A percentile compares a stretch with the other conserved stretches of the same genome.
Conservation (phyloP, 2,329 filamentous ascomycete genomes). For the Diaporthe sp. region DNA sequence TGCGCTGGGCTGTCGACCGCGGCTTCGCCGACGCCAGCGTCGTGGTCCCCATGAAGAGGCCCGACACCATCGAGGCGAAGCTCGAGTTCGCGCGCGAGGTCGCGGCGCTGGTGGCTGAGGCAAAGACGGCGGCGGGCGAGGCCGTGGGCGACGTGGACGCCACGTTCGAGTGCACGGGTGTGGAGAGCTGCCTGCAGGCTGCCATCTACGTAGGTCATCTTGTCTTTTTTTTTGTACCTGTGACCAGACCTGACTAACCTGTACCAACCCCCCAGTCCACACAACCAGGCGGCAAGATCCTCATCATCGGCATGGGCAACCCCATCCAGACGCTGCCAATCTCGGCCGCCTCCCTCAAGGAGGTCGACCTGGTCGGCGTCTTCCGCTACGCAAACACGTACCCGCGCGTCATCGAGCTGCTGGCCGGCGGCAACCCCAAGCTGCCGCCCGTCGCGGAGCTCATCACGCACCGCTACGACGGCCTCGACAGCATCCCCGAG, state of each 20-base stretch:
- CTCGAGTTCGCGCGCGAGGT: conserved; percentile 65
- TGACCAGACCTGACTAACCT: not conserved
- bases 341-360: conserved; percentile 76
- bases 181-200: conserved; percentile 81
- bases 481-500: conserved; percentile 72
- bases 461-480: conserved; percentile 78
- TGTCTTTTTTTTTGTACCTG: not conserved
- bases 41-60: conserved; percentile 63
- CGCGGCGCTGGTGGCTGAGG: conserved; percentile 57
- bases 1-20: conserved; percentile 69
- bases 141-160: conserved; percentile 75
- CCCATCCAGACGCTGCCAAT: conserved; percentile 79
- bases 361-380: conserved; percentile 79
- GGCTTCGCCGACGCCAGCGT: conserved; percentile 69
- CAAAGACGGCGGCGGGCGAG: conserved; percentile 50
- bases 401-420: conserved; percentile 65
- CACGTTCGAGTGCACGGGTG: conserved; percentile 85
- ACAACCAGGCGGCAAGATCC: conserved; percentile 76
- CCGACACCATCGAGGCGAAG: conserved; percentile 66
- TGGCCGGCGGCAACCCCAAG: conserved; percentile 61
- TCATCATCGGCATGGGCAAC: conserved; percentile 81
- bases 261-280: conserved; percentile 58
- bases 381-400: conserved; percentile 86
- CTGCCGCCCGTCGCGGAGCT: conserved; percentile 77
- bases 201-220: conserved; percentile 72